Base-by-base conservation (phyloP, 495 filamentous ascomycete species). In the Aspergillus wentii region DNA sequence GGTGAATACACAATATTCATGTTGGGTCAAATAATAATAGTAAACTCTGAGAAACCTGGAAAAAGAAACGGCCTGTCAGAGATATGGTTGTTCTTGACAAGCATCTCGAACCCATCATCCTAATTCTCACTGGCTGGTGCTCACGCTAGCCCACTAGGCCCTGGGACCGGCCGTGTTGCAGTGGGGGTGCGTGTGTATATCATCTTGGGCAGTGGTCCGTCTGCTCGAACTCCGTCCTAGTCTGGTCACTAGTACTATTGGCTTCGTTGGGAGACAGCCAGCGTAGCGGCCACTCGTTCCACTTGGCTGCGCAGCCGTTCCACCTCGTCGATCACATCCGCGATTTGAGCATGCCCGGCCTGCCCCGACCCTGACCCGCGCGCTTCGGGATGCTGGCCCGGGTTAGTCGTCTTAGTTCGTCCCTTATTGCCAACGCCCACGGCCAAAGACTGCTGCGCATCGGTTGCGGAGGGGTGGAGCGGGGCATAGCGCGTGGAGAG, bases 261-360 rank as follows among this genome's bases (percentile, higher is more conserved):
- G 27, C 33, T 30, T 28, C 44, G 47, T 19, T 48, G 49, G 25
- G 57, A 52, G 20, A 51, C 35, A 13, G 53, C 46, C 32, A 57
- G 17, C 7, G 49, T 48, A 17, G 58, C 49, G 13, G 46, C 49
- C 20, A 60, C 51, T 39, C 57, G 57, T 45, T 63, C 64, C 54
- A 66, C 59, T 49, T 69, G 62, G 29, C 36, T 50, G 39, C 61
- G 61, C 36, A 69, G 50, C 41, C 53, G 57, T 53, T 69, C 62
- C 38, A 69, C 42, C 29, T 59, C 58, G 47, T 61, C 53, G 44
- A 65, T 55, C 52, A 66, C 46, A 45, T 61, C 59, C 38, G 40
- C 49, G 9, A 57, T 42, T 19, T 62, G 49, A 46, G 47, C 41
- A 28, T 50, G 44, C 15, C 46, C 49, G 35, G 38, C 19, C 30